A percentile compares a stretch with the other conserved stretches of the same genome.
These are phyloP conservation scores for Boletus mariae DNA, from an alignment of 1,284 basidiomycete genomes.

Conservation along the genomic window DNA sequence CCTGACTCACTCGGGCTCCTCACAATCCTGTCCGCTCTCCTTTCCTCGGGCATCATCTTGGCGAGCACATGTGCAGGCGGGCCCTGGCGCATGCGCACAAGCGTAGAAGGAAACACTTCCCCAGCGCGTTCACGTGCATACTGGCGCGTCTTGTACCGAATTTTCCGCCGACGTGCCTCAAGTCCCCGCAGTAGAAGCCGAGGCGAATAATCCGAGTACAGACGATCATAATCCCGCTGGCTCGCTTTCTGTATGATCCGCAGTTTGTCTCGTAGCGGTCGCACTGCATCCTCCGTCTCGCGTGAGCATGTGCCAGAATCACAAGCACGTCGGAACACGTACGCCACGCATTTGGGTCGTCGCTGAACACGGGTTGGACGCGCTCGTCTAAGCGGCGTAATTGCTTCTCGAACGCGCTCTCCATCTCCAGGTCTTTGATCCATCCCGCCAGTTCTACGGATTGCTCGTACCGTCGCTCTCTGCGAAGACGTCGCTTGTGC, in stretches of 20 bases:
- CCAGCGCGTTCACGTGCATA: constrained; percentile 57
- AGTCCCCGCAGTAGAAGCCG: constrained; percentile 47
- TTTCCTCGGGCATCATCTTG: constrained; percentile 48
- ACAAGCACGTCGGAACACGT: constrained; percentile 7
- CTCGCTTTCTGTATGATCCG: constrained; percentile 33
- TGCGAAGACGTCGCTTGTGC: constrained; percentile 46
- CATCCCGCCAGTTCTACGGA: constrained; percentile 35
- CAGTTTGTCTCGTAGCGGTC: constrained; percentile 22
- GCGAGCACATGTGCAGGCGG: constrained; percentile 60
- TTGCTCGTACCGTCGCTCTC: constrained; percentile 43
- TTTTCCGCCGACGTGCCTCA: constrained; percentile 53
- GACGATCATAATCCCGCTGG: constrained; percentile 40
- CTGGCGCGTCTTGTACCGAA: constrained; percentile 60
- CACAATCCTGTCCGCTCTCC: constrained; percentile 45
- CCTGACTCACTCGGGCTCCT: constrained; percentile 59
- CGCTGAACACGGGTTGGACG: constrained; percentile 20
- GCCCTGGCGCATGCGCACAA: constrained; percentile 44
- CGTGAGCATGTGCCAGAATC: constrained; percentile 3
- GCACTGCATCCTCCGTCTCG: constrained; percentile 16
- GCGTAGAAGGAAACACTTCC: constrained; percentile 48
- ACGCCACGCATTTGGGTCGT: constrained; percentile 26
- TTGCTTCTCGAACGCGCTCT: constrained; percentile 52
- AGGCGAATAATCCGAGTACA: constrained; percentile 41
- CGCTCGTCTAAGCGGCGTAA: constrained; percentile 26
- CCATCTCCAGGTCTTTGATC: constrained; percentile 46